phyloP scores from a whole-genome alignment of 1,139 yeast species.

The Candida tropicalis region DNA sequence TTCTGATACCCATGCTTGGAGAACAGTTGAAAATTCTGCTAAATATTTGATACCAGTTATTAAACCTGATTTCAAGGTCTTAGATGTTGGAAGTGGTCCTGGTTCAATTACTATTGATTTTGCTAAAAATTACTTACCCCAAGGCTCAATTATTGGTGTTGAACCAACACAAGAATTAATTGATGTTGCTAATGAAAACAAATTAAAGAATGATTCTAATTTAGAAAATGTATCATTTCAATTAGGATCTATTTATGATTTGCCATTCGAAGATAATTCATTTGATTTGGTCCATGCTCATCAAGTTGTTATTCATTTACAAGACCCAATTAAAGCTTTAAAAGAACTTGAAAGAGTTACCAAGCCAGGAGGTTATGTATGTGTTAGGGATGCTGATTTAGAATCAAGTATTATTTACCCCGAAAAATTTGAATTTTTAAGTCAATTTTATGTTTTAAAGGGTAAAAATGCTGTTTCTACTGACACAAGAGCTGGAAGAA shows the following conservation, averaged over 20 bases:
- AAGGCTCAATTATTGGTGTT: conserved; percentile 33
- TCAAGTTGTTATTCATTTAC: conserved; percentile 41
- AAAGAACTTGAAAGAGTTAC: conserved; percentile 37
- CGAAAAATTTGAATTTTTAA: conserved; percentile 18
- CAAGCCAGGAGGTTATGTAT: conserved; percentile 41
- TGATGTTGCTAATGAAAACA: conserved; percentile 28
- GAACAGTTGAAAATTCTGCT: conserved; percentile 33
- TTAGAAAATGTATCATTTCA: conserved; percentile 28
- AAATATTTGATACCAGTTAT: conserved; percentile 30
- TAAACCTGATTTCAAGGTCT: conserved; percentile 27
- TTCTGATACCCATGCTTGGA: conserved; percentile 37
- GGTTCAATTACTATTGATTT: conserved; percentile 42
- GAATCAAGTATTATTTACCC: conserved; percentile 23
- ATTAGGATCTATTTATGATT: conserved; percentile 31
- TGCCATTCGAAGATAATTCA: conserved; percentile 36
- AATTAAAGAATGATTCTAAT: conserved; percentile 12
- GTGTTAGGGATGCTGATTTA: conserved; percentile 36
- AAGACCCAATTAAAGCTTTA: conserved; percentile 32
- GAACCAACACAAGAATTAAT: conserved; percentile 36
- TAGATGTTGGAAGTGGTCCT: conserved; percentile 49
- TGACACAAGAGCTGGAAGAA: conserved; percentile 21
- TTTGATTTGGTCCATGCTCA: conserved; percentile 44
- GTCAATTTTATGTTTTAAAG: conserved; percentile 13
- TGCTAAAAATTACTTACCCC: conserved; percentile 28
- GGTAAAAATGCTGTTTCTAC: conserved; percentile 17